Conservation (phyloP, 139 green algal species). For the Haematococcus sp. region DNA sequence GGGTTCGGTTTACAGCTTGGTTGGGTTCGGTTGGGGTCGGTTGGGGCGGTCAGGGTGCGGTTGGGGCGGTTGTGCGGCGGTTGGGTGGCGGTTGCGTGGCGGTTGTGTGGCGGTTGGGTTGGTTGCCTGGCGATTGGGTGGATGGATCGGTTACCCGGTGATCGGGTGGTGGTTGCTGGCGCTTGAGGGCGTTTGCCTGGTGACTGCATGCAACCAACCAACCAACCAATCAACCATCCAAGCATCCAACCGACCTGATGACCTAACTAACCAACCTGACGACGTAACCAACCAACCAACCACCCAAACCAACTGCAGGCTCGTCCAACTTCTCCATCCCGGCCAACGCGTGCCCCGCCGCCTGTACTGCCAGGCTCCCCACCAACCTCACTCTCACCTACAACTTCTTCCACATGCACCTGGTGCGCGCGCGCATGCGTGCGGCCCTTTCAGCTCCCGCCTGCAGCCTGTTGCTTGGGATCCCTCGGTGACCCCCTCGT, state of each 20-base stretch:
- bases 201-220: neutral
- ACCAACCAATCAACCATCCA: neutral
- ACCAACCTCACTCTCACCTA: neutral
- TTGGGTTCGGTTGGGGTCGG: neutral
- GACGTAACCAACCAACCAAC: neutral
- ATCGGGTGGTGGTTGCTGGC: no score
- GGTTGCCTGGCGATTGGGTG: no score
- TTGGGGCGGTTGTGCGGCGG: neutral
- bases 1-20: neutral
- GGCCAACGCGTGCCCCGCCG: slow-evolving; percentile 16
- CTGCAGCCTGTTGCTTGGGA: no score
- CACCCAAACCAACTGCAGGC: neutral
- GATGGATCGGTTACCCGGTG: no score
- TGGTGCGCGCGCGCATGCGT: slow-evolving; percentile 6
- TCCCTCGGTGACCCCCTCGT: no score
- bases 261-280: no score
- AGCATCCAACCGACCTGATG: neutral
- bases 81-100: no score
- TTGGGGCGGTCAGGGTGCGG: no score
- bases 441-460: no score
- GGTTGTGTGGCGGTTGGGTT: no score
- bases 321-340: slow-evolving; percentile 1
- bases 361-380: neutral
- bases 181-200: no score
- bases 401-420: slow-evolving; percentile 17